Conservation (phyloP, 495 filamentous ascomycete species). For the Neurospora sp. region DNA sequence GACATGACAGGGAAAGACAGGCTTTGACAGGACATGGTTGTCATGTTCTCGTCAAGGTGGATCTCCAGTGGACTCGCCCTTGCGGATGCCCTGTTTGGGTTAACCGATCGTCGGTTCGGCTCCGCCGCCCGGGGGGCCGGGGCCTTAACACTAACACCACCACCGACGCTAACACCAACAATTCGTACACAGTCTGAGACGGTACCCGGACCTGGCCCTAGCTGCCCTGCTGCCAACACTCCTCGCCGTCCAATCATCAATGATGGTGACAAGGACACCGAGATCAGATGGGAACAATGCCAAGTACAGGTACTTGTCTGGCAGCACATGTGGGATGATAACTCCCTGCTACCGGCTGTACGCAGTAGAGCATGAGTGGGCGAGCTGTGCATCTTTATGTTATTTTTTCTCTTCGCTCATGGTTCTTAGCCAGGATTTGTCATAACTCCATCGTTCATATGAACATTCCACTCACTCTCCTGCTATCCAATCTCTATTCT, state of each 20-base stretch:
- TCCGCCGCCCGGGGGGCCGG: background rate
- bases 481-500: background rate
- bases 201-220: background rate
- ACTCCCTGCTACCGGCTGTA: background rate
- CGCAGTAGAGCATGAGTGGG: background rate
- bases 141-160: background rate
- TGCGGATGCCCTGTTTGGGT: background rate
- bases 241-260: background rate
- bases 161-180: background rate
- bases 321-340: background rate
- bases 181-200: background rate
- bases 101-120: background rate
- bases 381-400: background rate
- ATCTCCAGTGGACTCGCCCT: background rate
- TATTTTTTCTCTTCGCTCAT: background rate
- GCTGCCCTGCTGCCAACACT: background rate
- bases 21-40: background rate
- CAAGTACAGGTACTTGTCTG: background rate
- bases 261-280: background rate
- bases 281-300: background rate
- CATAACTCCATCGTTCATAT: background rate
- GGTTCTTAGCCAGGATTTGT: background rate
- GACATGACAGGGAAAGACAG: background rate
- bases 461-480: background rate
- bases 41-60: background rate